Evolutionary conservation across 2,329 filamentous ascomycete species (phyloP).

Genomic region (Biscogniauxia mediterranea): DNA sequence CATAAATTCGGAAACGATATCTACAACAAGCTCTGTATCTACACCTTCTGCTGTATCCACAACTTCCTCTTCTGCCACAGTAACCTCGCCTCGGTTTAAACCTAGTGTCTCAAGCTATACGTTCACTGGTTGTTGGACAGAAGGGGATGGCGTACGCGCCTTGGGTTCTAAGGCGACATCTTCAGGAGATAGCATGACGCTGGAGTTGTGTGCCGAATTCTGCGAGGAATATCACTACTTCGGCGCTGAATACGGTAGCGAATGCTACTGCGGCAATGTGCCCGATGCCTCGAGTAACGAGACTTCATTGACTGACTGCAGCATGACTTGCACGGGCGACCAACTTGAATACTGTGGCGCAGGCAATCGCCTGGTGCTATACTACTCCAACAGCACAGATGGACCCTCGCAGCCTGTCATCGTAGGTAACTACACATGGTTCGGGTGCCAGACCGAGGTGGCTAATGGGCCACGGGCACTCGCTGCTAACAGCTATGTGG

Average conservation of each 20-base stretch:
- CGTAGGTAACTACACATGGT: slow-evolving; percentile 26
- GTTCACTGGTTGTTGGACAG: slow-evolving; percentile 42
- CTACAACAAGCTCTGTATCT: background rate
- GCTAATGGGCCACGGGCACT: slow-evolving; percentile 32
- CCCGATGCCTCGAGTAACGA: slow-evolving; percentile 16
- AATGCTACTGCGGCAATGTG: slow-evolving; percentile 36
- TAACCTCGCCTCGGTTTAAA: slow-evolving; percentile 23
- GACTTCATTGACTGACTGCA: slow-evolving; percentile 22
- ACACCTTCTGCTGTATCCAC: slow-evolving; percentile 8
- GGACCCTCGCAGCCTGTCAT: slow-evolving; percentile 8
- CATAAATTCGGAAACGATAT: background rate
- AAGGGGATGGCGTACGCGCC: slow-evolving; percentile 36
- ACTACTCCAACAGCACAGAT: slow-evolving; percentile 14
- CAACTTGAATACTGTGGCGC: slow-evolving; percentile 28
- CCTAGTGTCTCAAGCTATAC: slow-evolving; percentile 33
- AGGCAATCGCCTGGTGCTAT: slow-evolving; percentile 24
- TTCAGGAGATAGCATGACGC: slow-evolving; percentile 33
- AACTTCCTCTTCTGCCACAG: slow-evolving; percentile 14
- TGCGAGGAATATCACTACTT: slow-evolving; percentile 41
- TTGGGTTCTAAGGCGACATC: slow-evolving; percentile 27
- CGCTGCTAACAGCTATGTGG: slow-evolving; percentile 18
- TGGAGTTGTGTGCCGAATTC: slow-evolving; percentile 38
- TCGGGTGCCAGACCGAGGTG: slow-evolving; percentile 39
- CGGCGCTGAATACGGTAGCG: slow-evolving; percentile 28
- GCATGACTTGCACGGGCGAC: slow-evolving; percentile 32